Evolutionary conservation across 352 stramenopile genomes (phyloP).

Genomic region (Phytopythium delawarense): DNA sequence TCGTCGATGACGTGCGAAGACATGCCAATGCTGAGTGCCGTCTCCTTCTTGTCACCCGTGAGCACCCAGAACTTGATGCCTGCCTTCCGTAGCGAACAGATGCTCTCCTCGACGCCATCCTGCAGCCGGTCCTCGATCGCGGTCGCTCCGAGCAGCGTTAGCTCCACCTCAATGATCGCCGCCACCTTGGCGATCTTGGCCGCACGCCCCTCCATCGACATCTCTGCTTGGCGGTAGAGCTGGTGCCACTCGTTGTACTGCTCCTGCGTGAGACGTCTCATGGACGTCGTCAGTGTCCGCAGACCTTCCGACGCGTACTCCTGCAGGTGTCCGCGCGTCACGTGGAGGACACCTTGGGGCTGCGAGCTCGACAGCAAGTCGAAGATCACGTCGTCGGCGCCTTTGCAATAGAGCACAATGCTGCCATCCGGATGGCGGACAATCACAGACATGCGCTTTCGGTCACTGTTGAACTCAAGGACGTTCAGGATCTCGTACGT

Average conservation of each 20-base stretch:
- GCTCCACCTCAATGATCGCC: slow-evolving; percentile 81
- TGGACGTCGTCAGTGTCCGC: slow-evolving; percentile 69
- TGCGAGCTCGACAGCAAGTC: slow-evolving; percentile 60
- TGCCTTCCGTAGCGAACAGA: slow-evolving; percentile 88
- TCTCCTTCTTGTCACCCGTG: slow-evolving; percentile 91
- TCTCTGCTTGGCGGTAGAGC: slow-evolving; percentile 68
- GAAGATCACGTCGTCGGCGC: slow-evolving; percentile 80
- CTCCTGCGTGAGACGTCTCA: slow-evolving; percentile 56
- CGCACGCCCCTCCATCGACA: slow-evolving; percentile 66
- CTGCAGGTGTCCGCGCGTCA: slow-evolving; percentile 79
- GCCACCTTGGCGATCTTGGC: slow-evolving; percentile 74
- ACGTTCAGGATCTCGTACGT: slow-evolving; percentile 94
- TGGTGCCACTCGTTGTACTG: slow-evolving; percentile 77
- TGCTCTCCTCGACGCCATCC: slow-evolving; percentile 91
- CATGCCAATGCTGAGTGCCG: slow-evolving; percentile 84
- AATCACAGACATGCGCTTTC: slow-evolving; percentile 99
- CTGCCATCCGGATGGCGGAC: slow-evolving; percentile 75
- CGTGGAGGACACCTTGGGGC: slow-evolving; percentile 71
- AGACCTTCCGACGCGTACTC: slow-evolving; percentile 78
- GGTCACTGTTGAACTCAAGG: slow-evolving; percentile 97
- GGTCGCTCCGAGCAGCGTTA: slow-evolving; percentile 87
- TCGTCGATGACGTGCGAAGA: slow-evolving; percentile 88
- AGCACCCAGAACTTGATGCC: slow-evolving; percentile 97
- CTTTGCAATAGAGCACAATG: slow-evolving; percentile 83
- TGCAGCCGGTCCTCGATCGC: slow-evolving; percentile 93